Evolutionary conservation across 1,284 basidiomycete genomes (phyloP), one percentile per base, ranked within the genome.

Genomic region (Moesziomyces parantarcticus): DNA sequence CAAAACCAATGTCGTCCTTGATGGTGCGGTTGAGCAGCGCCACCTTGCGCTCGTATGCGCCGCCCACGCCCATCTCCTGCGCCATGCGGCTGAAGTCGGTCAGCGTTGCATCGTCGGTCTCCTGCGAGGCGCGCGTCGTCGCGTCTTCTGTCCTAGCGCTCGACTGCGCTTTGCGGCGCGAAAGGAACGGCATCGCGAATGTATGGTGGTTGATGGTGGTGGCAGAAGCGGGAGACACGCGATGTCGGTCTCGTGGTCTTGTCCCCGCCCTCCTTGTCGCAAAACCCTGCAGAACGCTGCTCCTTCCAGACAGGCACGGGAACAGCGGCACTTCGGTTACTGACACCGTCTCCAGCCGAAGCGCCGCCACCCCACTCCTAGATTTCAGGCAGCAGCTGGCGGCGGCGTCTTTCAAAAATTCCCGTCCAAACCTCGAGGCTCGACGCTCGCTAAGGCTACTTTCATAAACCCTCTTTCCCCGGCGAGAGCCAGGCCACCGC

Each of bases 1-100:
- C 89, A 61, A 89, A 89, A 21, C 89, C 89, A 58, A 90, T 79
- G 18, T 78, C 73, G 32, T 78, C 67, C 54, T 75, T 76, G 57
- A 81, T 77, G 32, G 69, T 52, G n/a, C 57, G 46, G 57, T 82
- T 82, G 55, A 81, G 44, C 8, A 81, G 58, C 3, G 65, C 55
- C 10, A 80, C 68, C 63, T 82, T 80, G 45, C 80, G 73, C 55
- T 79, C 76, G 67, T 78, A 80, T 2, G 66, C 52, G 5, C 58
- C 72, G 4, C 53, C 54, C 11, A 81, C 65, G 46, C 79, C 79
- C 58, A 79, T 67, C 39, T 80, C 79, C n/a, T 63, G 57, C 0
- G 79, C 78, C 58, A 76, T 67, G 44, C 64, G 65, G 50, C 46
- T 50, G 52, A 73, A 61, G 14, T 67, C 64, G 63, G 47, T 55